These are phyloP conservation scores for Metschnikowia vanudenii DNA, from an alignment of 805 yeast genomes.

Conservation along the genomic window DNA sequence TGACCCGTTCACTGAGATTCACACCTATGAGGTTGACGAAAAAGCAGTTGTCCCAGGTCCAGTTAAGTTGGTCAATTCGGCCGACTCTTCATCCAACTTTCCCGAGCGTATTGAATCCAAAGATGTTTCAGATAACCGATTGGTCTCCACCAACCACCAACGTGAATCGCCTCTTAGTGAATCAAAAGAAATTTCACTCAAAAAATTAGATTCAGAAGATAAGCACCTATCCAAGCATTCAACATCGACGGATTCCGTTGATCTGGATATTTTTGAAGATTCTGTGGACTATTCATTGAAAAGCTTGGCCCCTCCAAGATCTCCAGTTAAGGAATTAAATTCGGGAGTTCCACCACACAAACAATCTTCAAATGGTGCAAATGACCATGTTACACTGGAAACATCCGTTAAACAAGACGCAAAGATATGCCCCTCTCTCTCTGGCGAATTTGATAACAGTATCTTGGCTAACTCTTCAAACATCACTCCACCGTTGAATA, in stretches of 20 bases:
- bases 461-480: conserved; percentile 46
- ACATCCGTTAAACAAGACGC: not conserved
- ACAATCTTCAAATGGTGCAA: not conserved
- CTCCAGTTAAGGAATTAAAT: not conserved
- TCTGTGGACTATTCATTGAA: conserved; percentile 21
- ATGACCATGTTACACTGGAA: not conserved
- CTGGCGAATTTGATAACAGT: conserved; percentile 20
- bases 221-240: not conserved
- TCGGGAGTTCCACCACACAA: not conserved
- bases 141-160: not conserved
- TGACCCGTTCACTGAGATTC: conserved; percentile 5
- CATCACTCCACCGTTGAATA: conserved; percentile 30
- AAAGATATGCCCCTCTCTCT: not conserved
- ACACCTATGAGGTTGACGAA: conserved; percentile 9
- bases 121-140: not conserved
- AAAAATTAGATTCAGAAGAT: conserved; percentile 4
- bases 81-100: not conserved
- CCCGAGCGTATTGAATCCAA: not conserved
- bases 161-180: not conserved
- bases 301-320: conserved; percentile 21
- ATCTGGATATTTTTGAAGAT: conserved; percentile 8
- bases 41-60: conserved; percentile 12
- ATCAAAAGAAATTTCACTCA: not conserved
- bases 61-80: conserved; percentile 12
- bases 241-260: conserved; percentile 2